phyloP scores from a whole-genome alignment of 192 early-diverging fungal genomes.

The Rhizophagus clarus region DNA sequence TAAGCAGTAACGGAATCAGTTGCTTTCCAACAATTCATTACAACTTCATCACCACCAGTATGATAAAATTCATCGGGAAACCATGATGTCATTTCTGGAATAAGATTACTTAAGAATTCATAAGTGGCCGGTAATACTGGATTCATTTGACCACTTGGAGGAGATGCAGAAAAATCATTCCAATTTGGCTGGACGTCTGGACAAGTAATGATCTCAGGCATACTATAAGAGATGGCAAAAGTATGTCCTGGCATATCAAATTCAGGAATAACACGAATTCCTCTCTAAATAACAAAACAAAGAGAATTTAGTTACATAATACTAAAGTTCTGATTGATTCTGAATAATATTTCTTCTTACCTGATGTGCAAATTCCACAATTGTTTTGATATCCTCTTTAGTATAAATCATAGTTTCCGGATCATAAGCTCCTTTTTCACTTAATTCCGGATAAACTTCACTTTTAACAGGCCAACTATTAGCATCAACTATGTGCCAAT shows the following conservation, averaged over 20 bases:
- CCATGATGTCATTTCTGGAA: slow-evolving; percentile 64
- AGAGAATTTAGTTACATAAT: neutral
- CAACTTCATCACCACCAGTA: slow-evolving; percentile 78
- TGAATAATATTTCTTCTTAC: neutral
- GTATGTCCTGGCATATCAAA: slow-evolving; percentile 92
- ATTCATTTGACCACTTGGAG: slow-evolving; percentile 85
- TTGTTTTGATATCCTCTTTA: slow-evolving; percentile 64
- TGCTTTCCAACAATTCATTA: slow-evolving; percentile 66
- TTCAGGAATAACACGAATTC: slow-evolving; percentile 90
- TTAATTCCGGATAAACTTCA: slow-evolving; percentile 61
- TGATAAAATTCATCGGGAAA: slow-evolving; percentile 78
- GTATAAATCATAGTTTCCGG: slow-evolving; percentile 66
- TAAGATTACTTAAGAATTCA: slow-evolving; percentile 59
- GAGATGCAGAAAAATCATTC: slow-evolving; percentile 58
- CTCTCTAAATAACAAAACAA: slow-evolving; percentile 46
- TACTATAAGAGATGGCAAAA: slow-evolving; percentile 37
- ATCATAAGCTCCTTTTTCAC: slow-evolving; percentile 68
- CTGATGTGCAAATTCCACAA: slow-evolving; percentile 71
- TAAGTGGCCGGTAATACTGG: slow-evolving; percentile 66
- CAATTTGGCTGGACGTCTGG: slow-evolving; percentile 59
- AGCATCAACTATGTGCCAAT: slow-evolving; percentile 79
- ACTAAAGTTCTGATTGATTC: neutral
- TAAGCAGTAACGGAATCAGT: slow-evolving; percentile 39
- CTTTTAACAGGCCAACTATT: slow-evolving; percentile 72
- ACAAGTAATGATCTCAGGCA: slow-evolving; percentile 49